A percentile compares a stretch with the other conserved stretches of the same genome.
These are phyloP conservation scores for Morella rubra DNA, from an alignment of 306 rosid species.

Conservation along the genomic window DNA sequence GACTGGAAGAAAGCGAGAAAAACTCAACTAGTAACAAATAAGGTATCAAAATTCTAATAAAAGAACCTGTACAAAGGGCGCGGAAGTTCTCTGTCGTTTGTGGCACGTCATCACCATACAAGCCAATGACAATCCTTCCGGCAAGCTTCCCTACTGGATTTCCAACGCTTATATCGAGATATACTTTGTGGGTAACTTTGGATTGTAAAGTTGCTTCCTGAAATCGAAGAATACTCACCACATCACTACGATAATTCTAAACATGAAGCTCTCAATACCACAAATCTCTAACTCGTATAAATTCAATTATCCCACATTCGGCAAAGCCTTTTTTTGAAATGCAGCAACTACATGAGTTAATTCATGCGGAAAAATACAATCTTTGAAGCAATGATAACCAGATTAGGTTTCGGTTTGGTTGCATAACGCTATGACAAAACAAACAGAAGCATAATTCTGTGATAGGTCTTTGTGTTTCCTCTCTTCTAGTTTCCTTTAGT, in stretches of 20 bases:
- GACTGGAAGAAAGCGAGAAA: slow-evolving; percentile 3
- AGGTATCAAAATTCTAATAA: neutral
- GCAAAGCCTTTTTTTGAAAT: neutral
- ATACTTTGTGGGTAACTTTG: slow-evolving; percentile 84
- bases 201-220: slow-evolving; percentile 60
- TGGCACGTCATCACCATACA: slow-evolving; percentile 96
- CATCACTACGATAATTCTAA: neutral
- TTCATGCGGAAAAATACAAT: neutral
- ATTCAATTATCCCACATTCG: neutral
- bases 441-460: neutral
- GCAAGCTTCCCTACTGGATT: slow-evolving; percentile 92
- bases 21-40: neutral
- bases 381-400: neutral
- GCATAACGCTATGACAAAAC: neutral
- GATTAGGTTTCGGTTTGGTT: neutral
- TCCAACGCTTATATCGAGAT: slow-evolving; percentile 79
- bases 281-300: neutral
- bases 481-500: neutral
- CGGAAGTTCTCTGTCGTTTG: slow-evolving; percentile 91
- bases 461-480: neutral
- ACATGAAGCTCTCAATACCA: neutral
- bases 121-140: slow-evolving; percentile 86
- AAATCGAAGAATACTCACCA: neutral
- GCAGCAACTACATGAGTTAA: neutral
- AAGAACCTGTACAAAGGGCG: slow-evolving; percentile 85